phyloP scores from a whole-genome alignment of 1,284 basidiomycete species.

The Cryptococcus sp. region DNA sequence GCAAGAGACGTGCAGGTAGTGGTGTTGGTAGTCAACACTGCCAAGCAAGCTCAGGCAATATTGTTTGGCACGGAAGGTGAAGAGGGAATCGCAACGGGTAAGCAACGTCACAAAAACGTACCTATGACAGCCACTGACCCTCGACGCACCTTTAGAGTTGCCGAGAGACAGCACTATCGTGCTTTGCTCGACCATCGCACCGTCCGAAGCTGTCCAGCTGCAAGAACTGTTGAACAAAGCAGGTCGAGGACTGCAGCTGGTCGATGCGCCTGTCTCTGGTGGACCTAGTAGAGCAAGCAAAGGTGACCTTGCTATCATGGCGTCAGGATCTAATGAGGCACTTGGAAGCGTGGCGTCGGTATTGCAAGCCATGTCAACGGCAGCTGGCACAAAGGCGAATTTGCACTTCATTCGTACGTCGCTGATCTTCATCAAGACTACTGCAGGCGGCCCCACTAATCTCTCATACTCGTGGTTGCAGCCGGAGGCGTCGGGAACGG shows the following conservation, averaged over 20 bases:
- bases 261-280: constrained; percentile 50
- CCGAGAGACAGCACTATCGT: constrained; percentile 39
- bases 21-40: constrained; percentile 29
- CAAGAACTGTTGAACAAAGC: constrained; percentile 19
- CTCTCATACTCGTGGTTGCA: constrained; percentile 5
- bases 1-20: constrained; percentile 25
- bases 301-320: constrained; percentile 48
- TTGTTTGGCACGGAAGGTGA: constrained; percentile 27
- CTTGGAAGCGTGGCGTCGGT: constrained; percentile 28
- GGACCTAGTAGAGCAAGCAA: constrained; percentile 37
- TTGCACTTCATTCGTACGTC: constrained; percentile 41
- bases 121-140: constrained; percentile 19
- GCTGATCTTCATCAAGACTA: not conserved
- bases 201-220: constrained; percentile 32
- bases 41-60: constrained; percentile 27
- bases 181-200: constrained; percentile 48
- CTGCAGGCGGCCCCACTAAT: not conserved
- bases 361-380: constrained; percentile 33
- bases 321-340: constrained; percentile 31
- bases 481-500: constrained; percentile 37
- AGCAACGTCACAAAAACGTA: not conserved
- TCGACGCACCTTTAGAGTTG: constrained; percentile 17
- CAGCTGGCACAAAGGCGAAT: constrained; percentile 23
- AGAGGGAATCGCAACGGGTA: constrained; percentile 24
- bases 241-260: constrained; percentile 28